Evolutionary conservation across 495 filamentous ascomycete genomes (phyloP).

Genomic region (Tuber melanosporum): DNA sequence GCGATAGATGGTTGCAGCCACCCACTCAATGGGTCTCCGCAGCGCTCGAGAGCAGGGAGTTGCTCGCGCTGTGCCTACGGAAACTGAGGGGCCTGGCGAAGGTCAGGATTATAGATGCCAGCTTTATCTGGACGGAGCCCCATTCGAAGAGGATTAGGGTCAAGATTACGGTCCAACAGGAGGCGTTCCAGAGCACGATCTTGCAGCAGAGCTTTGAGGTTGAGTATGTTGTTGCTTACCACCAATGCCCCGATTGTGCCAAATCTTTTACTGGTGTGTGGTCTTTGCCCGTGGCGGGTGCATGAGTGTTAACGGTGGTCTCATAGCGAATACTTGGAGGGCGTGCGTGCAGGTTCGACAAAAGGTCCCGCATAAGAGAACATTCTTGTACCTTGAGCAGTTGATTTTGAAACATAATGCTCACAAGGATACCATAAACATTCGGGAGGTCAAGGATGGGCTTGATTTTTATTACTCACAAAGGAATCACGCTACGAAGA

Average conservation of each 20-base stretch:
- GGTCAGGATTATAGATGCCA: constrained; percentile 87
- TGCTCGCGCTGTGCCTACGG: constrained; percentile 81
- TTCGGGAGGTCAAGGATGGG: constrained; percentile 88
- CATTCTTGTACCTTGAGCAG: constrained; percentile 94
- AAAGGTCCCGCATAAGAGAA: constrained; percentile 94
- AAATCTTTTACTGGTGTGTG: constrained; percentile 61
- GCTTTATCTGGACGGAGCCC: constrained; percentile 97
- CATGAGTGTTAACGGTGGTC: not conserved
- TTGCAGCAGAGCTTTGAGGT: constrained; percentile 94
- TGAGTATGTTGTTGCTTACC: constrained; percentile 75
- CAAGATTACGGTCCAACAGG: constrained; percentile 90
- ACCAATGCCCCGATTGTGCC: constrained; percentile 85
- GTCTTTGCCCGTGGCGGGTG: not conserved
- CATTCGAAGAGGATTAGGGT: constrained; percentile 85
- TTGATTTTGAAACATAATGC: constrained; percentile 88
- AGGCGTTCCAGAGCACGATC: constrained; percentile 64
- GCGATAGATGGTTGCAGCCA: constrained; percentile 88
- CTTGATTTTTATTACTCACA: constrained; percentile 91
- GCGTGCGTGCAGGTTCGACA: constrained; percentile 89
- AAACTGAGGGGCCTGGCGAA: constrained; percentile 73
- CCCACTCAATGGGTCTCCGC: constrained; percentile 79
- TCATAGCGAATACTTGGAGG: constrained; percentile 80
- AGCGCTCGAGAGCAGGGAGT: constrained; percentile 73
- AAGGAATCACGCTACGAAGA: constrained; percentile 84
- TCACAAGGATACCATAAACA: constrained; percentile 90